phyloP scores from a whole-genome alignment of 768 basidiomycete species.

The Dentipellis fragilis region DNA sequence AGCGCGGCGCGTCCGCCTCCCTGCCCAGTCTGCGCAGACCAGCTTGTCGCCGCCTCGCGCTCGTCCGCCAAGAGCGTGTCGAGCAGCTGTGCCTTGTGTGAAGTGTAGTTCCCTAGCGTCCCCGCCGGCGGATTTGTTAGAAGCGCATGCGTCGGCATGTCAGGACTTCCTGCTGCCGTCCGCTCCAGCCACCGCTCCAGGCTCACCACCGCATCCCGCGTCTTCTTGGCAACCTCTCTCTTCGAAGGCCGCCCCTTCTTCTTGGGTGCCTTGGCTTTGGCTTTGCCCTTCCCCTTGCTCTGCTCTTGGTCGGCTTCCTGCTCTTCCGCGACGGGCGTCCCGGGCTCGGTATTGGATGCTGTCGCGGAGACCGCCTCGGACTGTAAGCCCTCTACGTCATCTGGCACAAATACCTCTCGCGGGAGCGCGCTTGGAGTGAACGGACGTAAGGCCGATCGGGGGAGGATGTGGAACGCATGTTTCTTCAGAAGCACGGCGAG shows the following conservation, averaged over 20 bases:
- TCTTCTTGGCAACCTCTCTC: conserved; percentile 8
- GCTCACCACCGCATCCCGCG: conserved; percentile 24
- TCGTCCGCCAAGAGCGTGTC: conserved; percentile 17
- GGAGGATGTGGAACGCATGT: conserved; percentile 51
- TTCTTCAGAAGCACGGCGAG: conserved; percentile 37
- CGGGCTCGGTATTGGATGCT: not conserved
- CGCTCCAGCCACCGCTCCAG: conserved; percentile 59
- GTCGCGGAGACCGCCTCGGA: not conserved
- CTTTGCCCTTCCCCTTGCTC: not conserved
- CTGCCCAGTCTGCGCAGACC: not conserved
- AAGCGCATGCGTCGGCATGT: conserved; percentile 21
- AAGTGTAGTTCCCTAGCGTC: conserved; percentile 32
- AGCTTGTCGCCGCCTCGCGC: not conserved
- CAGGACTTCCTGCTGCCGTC: conserved; percentile 13
- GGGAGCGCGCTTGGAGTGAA: conserved; percentile 59
- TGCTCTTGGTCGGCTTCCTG: not conserved
- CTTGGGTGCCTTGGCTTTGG: not conserved
- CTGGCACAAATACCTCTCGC: conserved; percentile 50
- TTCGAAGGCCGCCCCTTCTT: conserved; percentile 15
- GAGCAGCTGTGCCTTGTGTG: conserved; percentile 32
- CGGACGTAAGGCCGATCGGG: conserved; percentile 36
- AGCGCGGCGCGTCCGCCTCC: conserved; percentile 20
- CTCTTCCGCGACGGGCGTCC: not conserved
- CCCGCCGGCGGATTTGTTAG: conserved; percentile 21
- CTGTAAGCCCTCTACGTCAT: conserved; percentile 12